Percentiles rank a stretch among this genome's conserved stretches.
phyloP scores from a whole-genome alignment of 192 early-diverging fungal genomes.

The Linnemannia exigua region DNA sequence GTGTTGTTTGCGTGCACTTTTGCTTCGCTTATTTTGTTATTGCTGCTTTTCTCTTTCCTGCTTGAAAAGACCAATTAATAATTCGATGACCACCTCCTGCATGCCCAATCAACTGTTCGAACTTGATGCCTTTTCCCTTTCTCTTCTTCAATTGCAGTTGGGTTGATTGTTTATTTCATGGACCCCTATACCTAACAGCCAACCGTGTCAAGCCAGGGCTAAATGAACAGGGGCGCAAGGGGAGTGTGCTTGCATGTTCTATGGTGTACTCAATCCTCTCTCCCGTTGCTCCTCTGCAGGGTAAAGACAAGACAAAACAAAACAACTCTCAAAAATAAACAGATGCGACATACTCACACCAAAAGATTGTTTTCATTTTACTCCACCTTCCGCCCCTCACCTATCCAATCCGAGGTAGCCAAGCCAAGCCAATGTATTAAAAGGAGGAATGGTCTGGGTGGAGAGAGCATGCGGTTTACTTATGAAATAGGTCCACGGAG shows the following conservation, averaged over 20 bases:
- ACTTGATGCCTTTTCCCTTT: background rate
- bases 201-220: background rate
- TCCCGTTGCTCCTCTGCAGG: background rate
- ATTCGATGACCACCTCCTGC: background rate
- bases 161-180: background rate
- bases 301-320: constrained; percentile 3
- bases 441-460: background rate
- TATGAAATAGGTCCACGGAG: background rate
- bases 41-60: too few species aligned
- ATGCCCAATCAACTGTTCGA: background rate
- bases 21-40: background rate
- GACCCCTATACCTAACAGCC: background rate
- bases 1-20: background rate
- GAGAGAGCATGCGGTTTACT: background rate
- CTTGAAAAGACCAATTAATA: background rate
- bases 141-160: background rate
- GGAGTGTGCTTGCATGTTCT: background rate
- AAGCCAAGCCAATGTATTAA: background rate
- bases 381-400: background rate
- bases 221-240: background rate
- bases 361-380: background rate
- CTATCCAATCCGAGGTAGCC: background rate
- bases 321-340: background rate
- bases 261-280: constrained; percentile 7
- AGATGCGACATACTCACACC: background rate